Evolutionary conservation across 331 rosid genomes (phyloP).

Genomic region (Telfairia occidentalis): DNA sequence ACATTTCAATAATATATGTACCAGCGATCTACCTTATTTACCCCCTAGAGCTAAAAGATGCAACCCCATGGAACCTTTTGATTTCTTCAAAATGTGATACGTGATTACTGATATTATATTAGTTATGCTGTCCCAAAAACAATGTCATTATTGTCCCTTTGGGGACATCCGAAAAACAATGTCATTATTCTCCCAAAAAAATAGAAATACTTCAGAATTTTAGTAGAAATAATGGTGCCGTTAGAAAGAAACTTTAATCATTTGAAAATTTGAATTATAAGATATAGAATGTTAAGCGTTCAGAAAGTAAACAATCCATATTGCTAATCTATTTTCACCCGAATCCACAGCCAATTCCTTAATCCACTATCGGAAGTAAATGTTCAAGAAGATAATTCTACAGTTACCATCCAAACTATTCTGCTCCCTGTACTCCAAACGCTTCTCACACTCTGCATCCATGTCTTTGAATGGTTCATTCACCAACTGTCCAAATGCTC

Average conservation of each 20-base stretch:
- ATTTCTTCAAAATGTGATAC: neutral
- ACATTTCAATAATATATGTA: neutral
- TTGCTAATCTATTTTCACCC: neutral
- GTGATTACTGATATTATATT: neutral
- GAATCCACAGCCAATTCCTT: neutral
- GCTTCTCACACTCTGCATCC: constrained; percentile 21
- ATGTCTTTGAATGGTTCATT: constrained; percentile 38
- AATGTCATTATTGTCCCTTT: no score
- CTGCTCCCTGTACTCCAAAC: constrained; percentile 22
- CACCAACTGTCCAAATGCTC: constrained; percentile 31
- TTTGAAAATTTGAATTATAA: neutral
- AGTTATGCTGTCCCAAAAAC: neutral
- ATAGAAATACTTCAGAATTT: neutral
- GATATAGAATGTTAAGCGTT: neutral
- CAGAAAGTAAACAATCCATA: neutral
- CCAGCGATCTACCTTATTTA: neutral
- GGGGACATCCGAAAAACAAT: no score
- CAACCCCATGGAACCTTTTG: neutral
- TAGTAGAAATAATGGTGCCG: neutral
- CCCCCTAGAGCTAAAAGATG: neutral
- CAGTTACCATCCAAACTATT: constrained; percentile 35
- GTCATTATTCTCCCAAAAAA: neutral
- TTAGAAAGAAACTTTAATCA: neutral
- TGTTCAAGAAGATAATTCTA: neutral
- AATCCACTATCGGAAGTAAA: neutral